phyloP scores from a whole-genome alignment of 2,329 filamentous ascomycete species.

The Trichoderma breve region DNA sequence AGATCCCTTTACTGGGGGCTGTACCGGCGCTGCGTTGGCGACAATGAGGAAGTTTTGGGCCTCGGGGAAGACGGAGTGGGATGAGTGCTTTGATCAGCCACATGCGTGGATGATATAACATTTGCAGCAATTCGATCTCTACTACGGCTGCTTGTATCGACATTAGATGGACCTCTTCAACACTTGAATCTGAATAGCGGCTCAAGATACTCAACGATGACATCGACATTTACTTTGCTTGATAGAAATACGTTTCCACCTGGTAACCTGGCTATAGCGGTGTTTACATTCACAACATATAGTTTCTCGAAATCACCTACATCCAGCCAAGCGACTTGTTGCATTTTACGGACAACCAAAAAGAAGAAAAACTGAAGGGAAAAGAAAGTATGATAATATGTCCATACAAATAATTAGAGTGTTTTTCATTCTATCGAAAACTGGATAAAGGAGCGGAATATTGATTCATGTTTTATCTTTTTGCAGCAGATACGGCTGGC shows the following conservation, averaged over 20 bases:
- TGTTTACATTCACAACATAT: background rate
- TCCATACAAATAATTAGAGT: background rate
- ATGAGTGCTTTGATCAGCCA: constrained; percentile 18
- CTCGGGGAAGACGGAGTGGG: constrained; percentile 16
- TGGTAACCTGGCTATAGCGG: background rate
- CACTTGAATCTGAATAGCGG: background rate
- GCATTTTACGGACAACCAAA: background rate
- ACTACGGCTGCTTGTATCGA: background rate
- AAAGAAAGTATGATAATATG: background rate
- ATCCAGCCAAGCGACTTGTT: background rate
- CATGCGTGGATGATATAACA: constrained; percentile 17
- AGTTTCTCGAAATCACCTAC: background rate
- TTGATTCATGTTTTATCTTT: background rate
- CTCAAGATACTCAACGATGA: background rate
- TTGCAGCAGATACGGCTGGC: background rate
- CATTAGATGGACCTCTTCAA: background rate
- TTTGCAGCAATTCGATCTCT: background rate
- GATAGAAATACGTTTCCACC: background rate
- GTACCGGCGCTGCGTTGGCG: background rate
- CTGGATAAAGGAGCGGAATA: background rate
- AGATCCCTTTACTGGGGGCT: constrained; percentile 9
- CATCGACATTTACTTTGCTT: background rate
- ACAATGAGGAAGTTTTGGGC: constrained; percentile 17
- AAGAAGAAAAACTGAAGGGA: background rate
- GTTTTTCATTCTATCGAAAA: background rate